These are phyloP conservation scores for Wallacemonas collosoma DNA, from an alignment of 208 protist genomes.

Conservation along the genomic window DNA sequence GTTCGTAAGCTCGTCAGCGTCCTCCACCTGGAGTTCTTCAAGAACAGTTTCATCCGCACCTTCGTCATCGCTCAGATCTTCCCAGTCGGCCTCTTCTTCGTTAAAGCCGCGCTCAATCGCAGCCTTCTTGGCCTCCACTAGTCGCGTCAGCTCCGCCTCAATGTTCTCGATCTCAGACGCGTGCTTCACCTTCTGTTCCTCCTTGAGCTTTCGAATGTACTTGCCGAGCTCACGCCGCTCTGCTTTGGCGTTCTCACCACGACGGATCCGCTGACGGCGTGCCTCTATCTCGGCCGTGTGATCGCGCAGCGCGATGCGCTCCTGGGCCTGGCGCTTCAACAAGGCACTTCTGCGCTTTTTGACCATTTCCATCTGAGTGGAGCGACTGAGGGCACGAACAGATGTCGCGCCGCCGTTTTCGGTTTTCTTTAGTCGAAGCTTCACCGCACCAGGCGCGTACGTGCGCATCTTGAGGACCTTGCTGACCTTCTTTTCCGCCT, in stretches of 20 bases:
- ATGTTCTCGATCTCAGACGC: constrained; percentile 57
- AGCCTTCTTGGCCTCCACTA: constrained; percentile 30
- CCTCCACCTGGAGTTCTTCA: constrained; percentile 19
- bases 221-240: constrained; percentile 89
- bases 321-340: constrained; percentile 72
- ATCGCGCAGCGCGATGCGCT: constrained; percentile 87
- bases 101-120: constrained; percentile 24
- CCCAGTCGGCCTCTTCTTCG: constrained; percentile 48
- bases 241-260: constrained; percentile 72
- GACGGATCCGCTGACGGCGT: constrained; percentile 58
- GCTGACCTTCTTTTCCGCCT: constrained; percentile 9
- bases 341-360: constrained; percentile 55
- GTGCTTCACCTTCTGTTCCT: constrained; percentile 82
- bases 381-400: neutral
- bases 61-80: constrained; percentile 1
- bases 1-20: constrained; percentile 67
- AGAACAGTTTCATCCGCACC: constrained; percentile 7
- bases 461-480: constrained; percentile 14
- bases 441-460: constrained; percentile 14
- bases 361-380: constrained; percentile 21
- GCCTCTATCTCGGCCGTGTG: constrained; percentile 74
- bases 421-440: constrained; percentile 29
- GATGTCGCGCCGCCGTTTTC: neutral
- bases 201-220: constrained; percentile 85
- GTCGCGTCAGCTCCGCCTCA: constrained; percentile 59